Conservation (phyloP, 352 stramenopile genomes). For the Globisporangium canariense region DNA sequence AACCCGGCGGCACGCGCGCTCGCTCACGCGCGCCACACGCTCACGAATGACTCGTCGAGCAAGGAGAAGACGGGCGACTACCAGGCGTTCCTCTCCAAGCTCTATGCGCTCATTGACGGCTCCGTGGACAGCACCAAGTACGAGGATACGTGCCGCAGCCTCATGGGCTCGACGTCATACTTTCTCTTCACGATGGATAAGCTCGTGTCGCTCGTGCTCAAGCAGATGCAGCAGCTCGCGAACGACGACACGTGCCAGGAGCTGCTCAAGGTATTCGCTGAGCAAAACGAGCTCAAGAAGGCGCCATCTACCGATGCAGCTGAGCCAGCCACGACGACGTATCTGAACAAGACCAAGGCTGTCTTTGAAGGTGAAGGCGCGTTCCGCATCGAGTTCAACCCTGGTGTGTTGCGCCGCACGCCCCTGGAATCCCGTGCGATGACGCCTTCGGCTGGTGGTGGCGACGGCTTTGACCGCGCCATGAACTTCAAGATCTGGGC, state of each 20-base stretch:
- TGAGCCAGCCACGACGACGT: constrained; percentile 30
- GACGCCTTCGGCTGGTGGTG: constrained; percentile 33
- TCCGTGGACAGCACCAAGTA: constrained; percentile 87
- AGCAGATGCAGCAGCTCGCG: constrained; percentile 87
- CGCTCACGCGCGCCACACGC: constrained; percentile 64
- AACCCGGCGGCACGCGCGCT: constrained; percentile 80
- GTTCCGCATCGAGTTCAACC: constrained; percentile 83
- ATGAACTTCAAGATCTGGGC: constrained; percentile 67
- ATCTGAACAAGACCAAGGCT: constrained; percentile 74
- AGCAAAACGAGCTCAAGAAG: constrained; percentile 35
- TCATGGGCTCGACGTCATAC: constrained; percentile 89
- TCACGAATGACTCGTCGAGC: constrained; percentile 32
- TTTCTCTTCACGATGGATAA: constrained; percentile 93
- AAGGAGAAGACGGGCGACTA: constrained; percentile 86
- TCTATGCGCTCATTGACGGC: constrained; percentile 85
- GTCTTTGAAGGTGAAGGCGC: constrained; percentile 82
- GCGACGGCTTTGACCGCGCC: constrained; percentile 28
- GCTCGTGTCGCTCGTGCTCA: constrained; percentile 77
- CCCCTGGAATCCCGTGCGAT: constrained; percentile 49
- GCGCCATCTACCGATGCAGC: constrained; percentile 30
- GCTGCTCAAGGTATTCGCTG: constrained; percentile 68
- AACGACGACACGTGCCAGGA: constrained; percentile 81
- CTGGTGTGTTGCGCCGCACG: constrained; percentile 73
- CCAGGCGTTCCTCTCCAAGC: constrained; percentile 80
- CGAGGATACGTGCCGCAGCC: constrained; percentile 84